Percentiles rank a stretch among this genome's conserved stretches.
phyloP scores from a whole-genome alignment of 371 early-diverging fungal genomes.

The Phascolomyces articulosus region DNA sequence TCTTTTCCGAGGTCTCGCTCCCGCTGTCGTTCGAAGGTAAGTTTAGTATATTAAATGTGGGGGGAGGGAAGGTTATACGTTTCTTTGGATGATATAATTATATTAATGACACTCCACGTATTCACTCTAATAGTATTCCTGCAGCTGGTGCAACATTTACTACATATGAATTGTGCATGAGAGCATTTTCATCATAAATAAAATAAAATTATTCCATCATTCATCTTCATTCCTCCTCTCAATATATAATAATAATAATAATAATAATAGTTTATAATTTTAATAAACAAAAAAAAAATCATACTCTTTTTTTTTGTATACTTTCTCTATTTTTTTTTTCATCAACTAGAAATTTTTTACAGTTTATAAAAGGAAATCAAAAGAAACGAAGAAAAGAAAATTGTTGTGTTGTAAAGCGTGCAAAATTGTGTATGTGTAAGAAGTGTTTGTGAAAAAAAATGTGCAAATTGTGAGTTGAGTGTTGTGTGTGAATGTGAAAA shows the following conservation, averaged over 20 bases:
- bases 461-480: background rate
- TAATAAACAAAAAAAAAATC: no score
- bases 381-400: background rate
- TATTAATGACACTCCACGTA: no score
- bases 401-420: background rate
- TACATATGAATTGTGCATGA: slow-evolving; percentile 72
- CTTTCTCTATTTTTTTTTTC: no score
- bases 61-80: no score
- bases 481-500: background rate
- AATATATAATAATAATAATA: no score
- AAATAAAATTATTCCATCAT: no score
- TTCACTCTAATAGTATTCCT: slow-evolving; percentile 52
- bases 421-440: background rate
- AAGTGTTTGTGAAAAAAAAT: background rate
- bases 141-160: slow-evolving; percentile 82
- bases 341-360: no score
- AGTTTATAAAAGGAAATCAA: background rate
- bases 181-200: slow-evolving; percentile 41
- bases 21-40: slow-evolving; percentile 54
- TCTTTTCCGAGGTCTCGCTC: slow-evolving; percentile 67
- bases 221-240: no score
- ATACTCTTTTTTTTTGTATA: no score
- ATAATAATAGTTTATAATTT: slow-evolving; percentile 20
- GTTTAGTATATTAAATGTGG: background rate
- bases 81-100: no score